These are phyloP conservation scores for Chloranthus sessilifolius DNA, from an alignment of 164 flowering plant species.

Conservation along the genomic window DNA sequence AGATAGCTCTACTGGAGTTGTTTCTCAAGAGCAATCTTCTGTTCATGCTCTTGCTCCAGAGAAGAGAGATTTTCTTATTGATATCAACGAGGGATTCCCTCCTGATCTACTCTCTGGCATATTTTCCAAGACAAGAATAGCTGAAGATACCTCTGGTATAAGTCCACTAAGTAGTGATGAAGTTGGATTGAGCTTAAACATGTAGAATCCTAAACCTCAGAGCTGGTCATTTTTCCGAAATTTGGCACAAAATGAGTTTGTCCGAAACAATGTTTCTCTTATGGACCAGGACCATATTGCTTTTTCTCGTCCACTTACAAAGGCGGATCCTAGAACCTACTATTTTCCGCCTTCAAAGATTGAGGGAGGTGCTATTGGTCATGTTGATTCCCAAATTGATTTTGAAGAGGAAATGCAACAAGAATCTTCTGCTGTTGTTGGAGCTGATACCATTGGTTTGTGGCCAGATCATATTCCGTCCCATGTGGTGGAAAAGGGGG, in stretches of 20 bases:
- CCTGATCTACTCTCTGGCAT: constrained; percentile 84
- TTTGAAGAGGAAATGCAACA: constrained; percentile 26
- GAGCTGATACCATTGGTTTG: constrained; percentile 9
- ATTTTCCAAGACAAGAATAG: constrained; percentile 47
- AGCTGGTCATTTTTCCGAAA: constrained; percentile 92
- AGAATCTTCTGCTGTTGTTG: constrained; percentile 19
- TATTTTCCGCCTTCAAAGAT: constrained; percentile 26
- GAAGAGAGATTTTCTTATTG: constrained; percentile 67
- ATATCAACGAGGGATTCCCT: constrained; percentile 85
- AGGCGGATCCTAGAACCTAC: constrained; percentile 31
- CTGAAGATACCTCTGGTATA: constrained; percentile 36
- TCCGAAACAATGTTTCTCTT: constrained; percentile 62
- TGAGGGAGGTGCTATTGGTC: constrained; percentile 26
- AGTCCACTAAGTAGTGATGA: constrained; percentile 46
- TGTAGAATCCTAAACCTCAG: constrained; percentile 86
- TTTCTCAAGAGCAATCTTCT: constrained; percentile 26
- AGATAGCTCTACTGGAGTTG: constrained; percentile 24
- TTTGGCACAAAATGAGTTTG: constrained; percentile 59
- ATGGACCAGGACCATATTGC: constrained; percentile 74
- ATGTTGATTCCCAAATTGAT: constrained; percentile 24
- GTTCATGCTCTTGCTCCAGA: constrained; percentile 20
- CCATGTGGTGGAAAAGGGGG: constrained; percentile 23
- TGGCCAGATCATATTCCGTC: constrained; percentile 25
- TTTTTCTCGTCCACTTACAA: constrained; percentile 36
- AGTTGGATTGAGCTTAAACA: constrained; percentile 73